Conservation (phyloP, 768 basidiomycete species). For the Lentinula boryana region DNA sequence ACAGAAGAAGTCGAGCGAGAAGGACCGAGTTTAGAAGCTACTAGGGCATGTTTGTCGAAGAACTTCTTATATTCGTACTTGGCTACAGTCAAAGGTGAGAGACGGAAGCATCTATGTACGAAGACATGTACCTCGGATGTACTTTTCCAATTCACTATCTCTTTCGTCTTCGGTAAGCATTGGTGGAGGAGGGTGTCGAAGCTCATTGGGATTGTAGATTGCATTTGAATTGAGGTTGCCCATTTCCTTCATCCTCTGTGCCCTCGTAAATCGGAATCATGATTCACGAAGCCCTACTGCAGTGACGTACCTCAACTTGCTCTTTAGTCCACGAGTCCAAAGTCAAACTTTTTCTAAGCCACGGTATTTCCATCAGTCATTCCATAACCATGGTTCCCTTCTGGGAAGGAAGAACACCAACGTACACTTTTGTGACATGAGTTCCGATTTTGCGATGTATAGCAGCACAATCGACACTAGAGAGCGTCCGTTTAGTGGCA, state of each 20-base stretch:
- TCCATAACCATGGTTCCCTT: not conserved
- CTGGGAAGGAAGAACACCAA: conserved; percentile 11
- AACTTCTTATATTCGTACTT: conserved; percentile 80
- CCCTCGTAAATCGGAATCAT: conserved; percentile 8
- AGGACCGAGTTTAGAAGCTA: conserved; percentile 40
- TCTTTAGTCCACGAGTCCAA: conserved; percentile 87
- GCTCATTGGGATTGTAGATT: conserved; percentile 79
- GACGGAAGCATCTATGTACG: conserved; percentile 4
- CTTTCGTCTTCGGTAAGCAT: conserved; percentile 73
- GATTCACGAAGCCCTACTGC: not conserved
- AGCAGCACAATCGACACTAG: conserved; percentile 80
- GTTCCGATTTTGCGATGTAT: conserved; percentile 94
- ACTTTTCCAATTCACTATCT: conserved; percentile 88
- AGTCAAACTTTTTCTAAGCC: conserved; percentile 77
- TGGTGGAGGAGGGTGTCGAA: conserved; percentile 75
- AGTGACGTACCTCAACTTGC: conserved; percentile 68
- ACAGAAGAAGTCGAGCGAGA: conserved; percentile 31
- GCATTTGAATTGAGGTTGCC: conserved; percentile 82
- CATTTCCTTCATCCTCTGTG: conserved; percentile 68
- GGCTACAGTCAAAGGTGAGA: conserved; percentile 31
- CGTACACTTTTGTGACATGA: conserved; percentile 89
- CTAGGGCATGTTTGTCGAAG: conserved; percentile 41
- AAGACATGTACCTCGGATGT: conserved; percentile 66
- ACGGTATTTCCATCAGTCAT: not conserved
- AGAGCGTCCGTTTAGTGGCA: conserved; percentile 9